Percentiles rank a stretch among this genome's conserved stretches.
Evolutionary conservation across 2,329 filamentous ascomycete species (phyloP).

Genomic region (Tolypocladium cylindrosporum): DNA sequence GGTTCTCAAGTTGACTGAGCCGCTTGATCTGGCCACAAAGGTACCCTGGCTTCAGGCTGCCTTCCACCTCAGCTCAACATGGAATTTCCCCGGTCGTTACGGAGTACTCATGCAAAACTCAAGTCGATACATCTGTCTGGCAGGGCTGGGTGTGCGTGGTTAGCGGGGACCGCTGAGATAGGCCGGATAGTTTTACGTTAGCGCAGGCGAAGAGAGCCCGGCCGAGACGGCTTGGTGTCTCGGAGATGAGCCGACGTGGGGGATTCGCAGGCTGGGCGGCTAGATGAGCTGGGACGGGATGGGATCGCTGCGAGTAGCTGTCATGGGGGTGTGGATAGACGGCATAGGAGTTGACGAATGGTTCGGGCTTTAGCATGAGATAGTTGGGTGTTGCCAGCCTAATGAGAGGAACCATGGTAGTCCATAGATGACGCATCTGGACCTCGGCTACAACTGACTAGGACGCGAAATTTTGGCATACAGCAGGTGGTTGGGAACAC

Average conservation of each 20-base stretch:
- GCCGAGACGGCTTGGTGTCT: not conserved
- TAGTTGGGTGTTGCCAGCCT: not conserved
- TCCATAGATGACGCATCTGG: not conserved
- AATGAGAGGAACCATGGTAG: not conserved
- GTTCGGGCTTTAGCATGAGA: not conserved
- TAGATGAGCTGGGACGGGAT: not conserved
- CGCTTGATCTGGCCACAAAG: too few species aligned
- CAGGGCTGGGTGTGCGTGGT: not conserved
- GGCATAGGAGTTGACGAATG: not conserved
- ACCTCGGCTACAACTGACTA: not conserved
- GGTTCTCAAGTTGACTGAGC: not conserved
- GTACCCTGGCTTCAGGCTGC: not conserved
- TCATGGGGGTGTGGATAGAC: not conserved
- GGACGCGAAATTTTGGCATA: too few species aligned
- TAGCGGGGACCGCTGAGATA: not conserved
- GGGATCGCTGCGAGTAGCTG: not conserved
- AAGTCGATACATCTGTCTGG: not conserved
- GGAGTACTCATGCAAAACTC: not conserved
- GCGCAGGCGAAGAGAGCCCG: not conserved
- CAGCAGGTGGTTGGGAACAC: too few species aligned
- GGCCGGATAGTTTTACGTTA: not conserved
- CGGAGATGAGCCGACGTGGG: not conserved
- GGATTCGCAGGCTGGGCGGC: not conserved
- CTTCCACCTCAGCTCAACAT: not conserved
- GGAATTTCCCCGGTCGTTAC: not conserved